Evolutionary conservation across 345 rosid species (phyloP).

Genomic region (Psidium guajava): DNA sequence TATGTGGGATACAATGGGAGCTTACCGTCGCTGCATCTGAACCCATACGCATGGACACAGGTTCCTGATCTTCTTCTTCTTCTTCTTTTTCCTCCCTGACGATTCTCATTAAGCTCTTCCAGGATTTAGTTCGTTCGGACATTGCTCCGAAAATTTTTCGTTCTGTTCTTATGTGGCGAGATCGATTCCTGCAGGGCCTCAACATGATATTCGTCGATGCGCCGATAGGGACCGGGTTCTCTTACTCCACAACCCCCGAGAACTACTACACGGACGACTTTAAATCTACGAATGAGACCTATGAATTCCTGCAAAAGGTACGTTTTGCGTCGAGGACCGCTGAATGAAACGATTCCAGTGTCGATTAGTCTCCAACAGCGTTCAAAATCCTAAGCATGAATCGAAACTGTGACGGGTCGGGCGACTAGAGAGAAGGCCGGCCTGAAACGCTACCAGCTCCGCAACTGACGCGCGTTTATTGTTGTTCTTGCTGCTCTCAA

Average conservation of each 20-base stretch:
- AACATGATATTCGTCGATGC: conserved; percentile 21
- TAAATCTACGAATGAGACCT: background rate
- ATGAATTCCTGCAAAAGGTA: conserved; percentile 19
- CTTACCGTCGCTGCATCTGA: conserved; percentile 10
- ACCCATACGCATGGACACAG: conserved; percentile 20
- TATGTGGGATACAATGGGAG: conserved; percentile 10
- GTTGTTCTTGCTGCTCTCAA: background rate
- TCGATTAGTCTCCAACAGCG: background rate
- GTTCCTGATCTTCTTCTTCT: background rate
- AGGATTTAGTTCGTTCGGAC: background rate
- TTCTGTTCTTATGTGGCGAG: background rate
- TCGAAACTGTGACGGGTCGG: background rate
- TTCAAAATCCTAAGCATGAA: background rate
- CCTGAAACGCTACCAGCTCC: background rate
- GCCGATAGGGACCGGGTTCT: conserved; percentile 23
- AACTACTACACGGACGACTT: conserved; percentile 9
- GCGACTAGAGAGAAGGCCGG: background rate
- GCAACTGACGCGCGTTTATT: background rate
- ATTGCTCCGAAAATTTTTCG: background rate
- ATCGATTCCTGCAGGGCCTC: background rate
- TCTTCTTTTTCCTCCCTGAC: background rate
- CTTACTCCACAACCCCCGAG: conserved; percentile 17
- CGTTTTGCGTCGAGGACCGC: background rate
- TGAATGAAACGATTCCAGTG: background rate
- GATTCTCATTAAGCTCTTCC: background rate